phyloP scores from a whole-genome alignment of 345 rosid species.

The Eucalyptus pumila region DNA sequence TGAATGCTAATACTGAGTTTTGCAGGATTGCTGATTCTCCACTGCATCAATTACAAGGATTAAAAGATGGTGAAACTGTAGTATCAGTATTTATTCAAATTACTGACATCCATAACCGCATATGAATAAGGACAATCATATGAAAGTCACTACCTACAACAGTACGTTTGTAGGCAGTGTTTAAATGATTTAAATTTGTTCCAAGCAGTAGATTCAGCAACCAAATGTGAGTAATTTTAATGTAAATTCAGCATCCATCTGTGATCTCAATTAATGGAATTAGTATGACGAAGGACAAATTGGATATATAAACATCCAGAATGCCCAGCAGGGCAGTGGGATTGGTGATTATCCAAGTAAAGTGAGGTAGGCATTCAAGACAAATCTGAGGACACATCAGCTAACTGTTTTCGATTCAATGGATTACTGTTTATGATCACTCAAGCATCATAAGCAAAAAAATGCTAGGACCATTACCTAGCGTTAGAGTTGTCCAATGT shows the following conservation, averaged over 20 bases:
- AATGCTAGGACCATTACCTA: slow-evolving; percentile 19
- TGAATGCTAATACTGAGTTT: neutral
- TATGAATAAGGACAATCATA: neutral
- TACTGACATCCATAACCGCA: neutral
- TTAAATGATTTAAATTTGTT: neutral
- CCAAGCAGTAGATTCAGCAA: neutral
- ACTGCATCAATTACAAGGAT: neutral
- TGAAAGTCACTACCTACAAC: neutral
- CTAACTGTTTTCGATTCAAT: neutral
- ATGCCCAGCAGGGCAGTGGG: neutral
- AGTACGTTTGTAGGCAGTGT: neutral
- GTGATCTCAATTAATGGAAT: neutral
- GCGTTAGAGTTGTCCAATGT: slow-evolving; percentile 19
- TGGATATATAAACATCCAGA: neutral
- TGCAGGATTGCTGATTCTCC: neutral
- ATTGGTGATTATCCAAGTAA: neutral
- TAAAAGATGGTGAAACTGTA: neutral
- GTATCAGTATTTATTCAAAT: neutral
- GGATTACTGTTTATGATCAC: neutral
- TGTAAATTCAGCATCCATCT: neutral
- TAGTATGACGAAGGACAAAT: neutral
- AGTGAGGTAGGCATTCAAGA: neutral
- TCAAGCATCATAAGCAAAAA: neutral
- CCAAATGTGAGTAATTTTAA: neutral
- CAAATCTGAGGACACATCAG: neutral